Evolutionary conservation across 1,284 basidiomycete species (phyloP), one percentile per base, ranked within the genome.

Genomic region (Mycocalia duriaeana): DNA sequence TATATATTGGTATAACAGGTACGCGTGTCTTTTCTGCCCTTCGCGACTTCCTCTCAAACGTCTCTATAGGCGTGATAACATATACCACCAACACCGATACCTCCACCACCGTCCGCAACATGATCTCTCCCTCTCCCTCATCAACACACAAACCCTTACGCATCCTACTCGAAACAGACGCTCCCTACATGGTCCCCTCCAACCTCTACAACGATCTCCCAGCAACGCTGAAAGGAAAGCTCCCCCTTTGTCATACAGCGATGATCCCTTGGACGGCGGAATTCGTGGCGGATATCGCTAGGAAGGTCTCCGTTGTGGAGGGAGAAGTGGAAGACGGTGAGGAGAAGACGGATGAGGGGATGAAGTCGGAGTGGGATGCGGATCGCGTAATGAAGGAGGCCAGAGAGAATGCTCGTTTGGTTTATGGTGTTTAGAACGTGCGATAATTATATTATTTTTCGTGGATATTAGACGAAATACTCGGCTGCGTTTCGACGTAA

Each of bases 231-330:
- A 79, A 79, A 23, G 63, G 62, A 25, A 76, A 79, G 50, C 64
- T 91, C 1, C 84, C 89, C 0, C 61, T 91, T 5, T 86, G 77
- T 45, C 88, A 90, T 58, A 80, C 79, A 0, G 86, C 77, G 0
- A 90, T 91, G 85, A 77, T 91, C 4, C 89, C 89, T 0, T 91
- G 87, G 86, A 85, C 84, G 0, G 87, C 89, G 0, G 78, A 82
- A 54, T 89, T 83, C 56, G 78, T 87, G 0, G 81, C 85, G 1
- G 64, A 64, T 1, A 59, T 79, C 2, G 70, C 75, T 2, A n/a
- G n/a, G n/a, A n/a, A n/a, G n/a, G n/a, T n/a, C n/a, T n/a, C n/a
- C n/a, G n/a, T n/a, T n/a, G 71, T 68, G 18, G 73, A 72, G 19
- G 68, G 54, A 0, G n/a, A n/a, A n/a, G n/a, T n/a, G n/a, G n/a